A percentile compares a stretch with the other conserved stretches of the same genome.
These are phyloP conservation scores for Penicillium chermesinum DNA, from an alignment of 495 filamentous ascomycete species.

Conservation along the genomic window DNA sequence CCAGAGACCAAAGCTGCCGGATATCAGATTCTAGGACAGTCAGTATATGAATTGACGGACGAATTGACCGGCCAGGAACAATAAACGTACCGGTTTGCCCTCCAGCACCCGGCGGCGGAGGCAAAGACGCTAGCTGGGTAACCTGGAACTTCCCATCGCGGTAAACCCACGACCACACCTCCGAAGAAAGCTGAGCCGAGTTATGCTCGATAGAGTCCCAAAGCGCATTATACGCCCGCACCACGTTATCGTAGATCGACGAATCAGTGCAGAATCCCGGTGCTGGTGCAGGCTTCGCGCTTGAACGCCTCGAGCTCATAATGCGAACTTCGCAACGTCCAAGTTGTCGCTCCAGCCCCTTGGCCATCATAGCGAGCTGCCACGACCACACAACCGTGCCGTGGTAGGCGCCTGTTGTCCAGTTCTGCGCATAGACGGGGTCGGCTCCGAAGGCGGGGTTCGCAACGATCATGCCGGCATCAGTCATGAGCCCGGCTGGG, in stretches of 20 bases:
- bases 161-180: conserved; percentile 63
- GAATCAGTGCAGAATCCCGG: conserved; percentile 46
- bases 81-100: conserved; percentile 26
- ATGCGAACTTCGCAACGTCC: conserved; percentile 35
- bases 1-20: conserved; percentile 20
- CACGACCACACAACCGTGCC: conserved; percentile 64
- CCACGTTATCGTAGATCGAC: conserved; percentile 43
- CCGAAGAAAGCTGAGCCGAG: conserved; percentile 43
- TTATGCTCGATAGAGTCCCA: conserved; percentile 59
- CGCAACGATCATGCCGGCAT: conserved; percentile 53
- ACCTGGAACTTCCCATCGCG: conserved; percentile 41
- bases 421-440: conserved; percentile 46
- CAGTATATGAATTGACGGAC: background rate
- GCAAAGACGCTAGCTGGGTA: conserved; percentile 47
- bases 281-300: background rate
- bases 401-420: conserved; percentile 54
- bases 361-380: conserved; percentile 61
- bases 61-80: background rate
- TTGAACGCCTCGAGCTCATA: background rate
- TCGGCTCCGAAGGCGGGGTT: conserved; percentile 57
- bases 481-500: conserved; percentile 54
- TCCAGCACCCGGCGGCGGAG: conserved; percentile 44
- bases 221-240: conserved; percentile 52
- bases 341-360: conserved; percentile 46
- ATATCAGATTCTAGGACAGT: conserved; percentile 19